Conservation (phyloP, 202 grass and related monocot species). For the Musa balbisiana region DNA sequence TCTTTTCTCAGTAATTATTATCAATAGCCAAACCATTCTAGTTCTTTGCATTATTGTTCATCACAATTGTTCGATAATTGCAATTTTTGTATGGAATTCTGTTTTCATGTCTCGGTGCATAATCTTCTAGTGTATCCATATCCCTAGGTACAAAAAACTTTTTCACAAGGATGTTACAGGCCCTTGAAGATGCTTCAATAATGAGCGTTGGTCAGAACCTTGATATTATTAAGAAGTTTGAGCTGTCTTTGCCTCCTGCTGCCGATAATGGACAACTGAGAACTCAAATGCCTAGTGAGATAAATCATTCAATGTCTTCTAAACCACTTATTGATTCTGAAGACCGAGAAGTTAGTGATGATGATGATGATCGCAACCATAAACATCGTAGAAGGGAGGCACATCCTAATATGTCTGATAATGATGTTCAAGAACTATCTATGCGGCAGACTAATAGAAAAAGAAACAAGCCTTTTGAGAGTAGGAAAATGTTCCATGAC, state of each 20-base stretch:
- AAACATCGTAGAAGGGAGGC: slow-evolving; percentile 75
- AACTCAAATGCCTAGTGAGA: slow-evolving; percentile 49
- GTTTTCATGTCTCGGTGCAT: neutral
- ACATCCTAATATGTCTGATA: slow-evolving; percentile 36
- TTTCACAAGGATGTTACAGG: neutral
- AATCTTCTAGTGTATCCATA: neutral
- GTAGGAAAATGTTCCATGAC: slow-evolving; percentile 33
- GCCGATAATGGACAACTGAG: neutral
- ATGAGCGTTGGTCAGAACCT: slow-evolving; percentile 4
- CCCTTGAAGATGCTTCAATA: slow-evolving; percentile 8
- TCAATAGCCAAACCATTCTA: too few species aligned
- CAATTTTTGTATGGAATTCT: neutral
- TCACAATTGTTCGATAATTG: neutral
- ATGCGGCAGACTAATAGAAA: slow-evolving; percentile 29
- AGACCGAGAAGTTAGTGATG: slow-evolving; percentile 59
- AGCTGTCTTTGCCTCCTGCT: slow-evolving; percentile 7
- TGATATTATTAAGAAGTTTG: slow-evolving; percentile 24
- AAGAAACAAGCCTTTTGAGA: slow-evolving; percentile 38
- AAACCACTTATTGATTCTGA: slow-evolving; percentile 59
- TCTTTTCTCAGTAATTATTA: too few species aligned
- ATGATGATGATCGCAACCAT: slow-evolving; percentile 80
- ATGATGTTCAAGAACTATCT: slow-evolving; percentile 39
- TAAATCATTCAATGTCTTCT: slow-evolving; percentile 58
- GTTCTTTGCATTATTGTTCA: neutral
- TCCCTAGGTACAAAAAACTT: neutral